Percentiles rank a stretch among this genome's conserved stretches.
Conservation (phyloP, 345 rosid genomes). For the Eucalyptus sp. region DNA sequence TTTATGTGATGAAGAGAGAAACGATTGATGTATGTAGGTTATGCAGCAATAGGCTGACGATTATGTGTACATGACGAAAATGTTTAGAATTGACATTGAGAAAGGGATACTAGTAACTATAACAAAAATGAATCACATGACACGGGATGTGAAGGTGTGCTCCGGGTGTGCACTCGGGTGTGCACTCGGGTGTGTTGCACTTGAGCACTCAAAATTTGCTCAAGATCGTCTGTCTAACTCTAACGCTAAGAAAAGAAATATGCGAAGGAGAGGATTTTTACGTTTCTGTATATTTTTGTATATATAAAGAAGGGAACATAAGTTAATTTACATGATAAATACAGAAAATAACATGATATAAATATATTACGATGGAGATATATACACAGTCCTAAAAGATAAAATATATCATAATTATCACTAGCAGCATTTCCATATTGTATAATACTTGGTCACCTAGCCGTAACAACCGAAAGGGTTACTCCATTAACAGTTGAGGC, state of each 20-base stretch:
- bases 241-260: neutral
- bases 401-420: too few relatives aligned
- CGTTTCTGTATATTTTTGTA: neutral
- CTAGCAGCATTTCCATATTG: neutral
- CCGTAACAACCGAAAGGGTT: neutral
- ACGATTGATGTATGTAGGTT: too few relatives aligned
- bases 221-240: neutral
- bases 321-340: neutral
- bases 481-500: neutral
- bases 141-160: too few relatives aligned
- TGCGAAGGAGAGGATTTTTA: neutral
- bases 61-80: too few relatives aligned
- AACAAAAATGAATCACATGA: too few relatives aligned
- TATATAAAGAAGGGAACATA: neutral
- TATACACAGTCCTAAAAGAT: neutral
- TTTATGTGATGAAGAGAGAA: too few relatives aligned
- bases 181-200: neutral
- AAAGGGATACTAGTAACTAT: too few relatives aligned
- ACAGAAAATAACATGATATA: neutral
- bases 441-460: neutral
- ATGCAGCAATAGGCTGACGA: too few relatives aligned
- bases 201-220: neutral
- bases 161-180: too few relatives aligned
- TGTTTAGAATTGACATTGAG: too few relatives aligned
- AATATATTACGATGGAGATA: neutral